Percentiles rank a stretch among this genome's conserved stretches.
phyloP scores from a whole-genome alignment of 1,284 basidiomycete genomes.

The Grifola frondosa region DNA sequence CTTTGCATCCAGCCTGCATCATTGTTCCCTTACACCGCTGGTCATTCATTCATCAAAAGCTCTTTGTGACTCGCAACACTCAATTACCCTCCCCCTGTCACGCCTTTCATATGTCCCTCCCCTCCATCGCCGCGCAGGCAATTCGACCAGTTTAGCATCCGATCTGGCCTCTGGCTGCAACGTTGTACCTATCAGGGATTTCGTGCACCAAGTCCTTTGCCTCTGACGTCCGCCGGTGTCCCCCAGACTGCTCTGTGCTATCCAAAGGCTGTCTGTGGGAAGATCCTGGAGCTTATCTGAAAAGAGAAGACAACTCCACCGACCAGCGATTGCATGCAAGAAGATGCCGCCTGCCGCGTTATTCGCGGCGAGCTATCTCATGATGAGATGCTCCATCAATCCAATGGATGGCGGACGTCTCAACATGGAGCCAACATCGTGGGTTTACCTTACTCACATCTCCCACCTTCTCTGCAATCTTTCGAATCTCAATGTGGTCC shows the following conservation, averaged over 20 bases:
- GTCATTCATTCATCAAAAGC: constrained; percentile 9
- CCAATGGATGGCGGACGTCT: too few species aligned
- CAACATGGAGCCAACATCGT: too few species aligned
- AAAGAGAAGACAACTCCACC: constrained; percentile 43
- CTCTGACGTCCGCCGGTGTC: constrained; percentile 70
- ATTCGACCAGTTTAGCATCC: constrained; percentile 12
- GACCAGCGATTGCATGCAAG: constrained; percentile 36
- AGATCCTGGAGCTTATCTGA: constrained; percentile 55
- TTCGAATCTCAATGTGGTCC: too few species aligned
- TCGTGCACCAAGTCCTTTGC: constrained; percentile 73
- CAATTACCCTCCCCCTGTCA: constrained; percentile 50
- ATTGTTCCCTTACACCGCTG: too few species aligned
- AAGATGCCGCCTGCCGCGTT: constrained; percentile 32
- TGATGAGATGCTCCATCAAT: too few species aligned
- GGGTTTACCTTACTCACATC: too few species aligned
- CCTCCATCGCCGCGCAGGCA: constrained; percentile 18
- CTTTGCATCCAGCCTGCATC: too few species aligned
- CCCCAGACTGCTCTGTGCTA: constrained; percentile 81
- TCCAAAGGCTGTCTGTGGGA: constrained; percentile 65
- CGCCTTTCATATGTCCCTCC: constrained; percentile 38
- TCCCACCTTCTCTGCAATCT: too few species aligned
- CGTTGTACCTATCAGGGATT: constrained; percentile 59
- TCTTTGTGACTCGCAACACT: constrained; percentile 28
- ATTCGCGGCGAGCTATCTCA: too few species aligned
- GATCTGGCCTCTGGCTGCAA: constrained; percentile 19